Evolutionary conservation across 371 early-diverging fungal species (phyloP).

Genomic region (Paramicrosporidium saccamoebae): DNA sequence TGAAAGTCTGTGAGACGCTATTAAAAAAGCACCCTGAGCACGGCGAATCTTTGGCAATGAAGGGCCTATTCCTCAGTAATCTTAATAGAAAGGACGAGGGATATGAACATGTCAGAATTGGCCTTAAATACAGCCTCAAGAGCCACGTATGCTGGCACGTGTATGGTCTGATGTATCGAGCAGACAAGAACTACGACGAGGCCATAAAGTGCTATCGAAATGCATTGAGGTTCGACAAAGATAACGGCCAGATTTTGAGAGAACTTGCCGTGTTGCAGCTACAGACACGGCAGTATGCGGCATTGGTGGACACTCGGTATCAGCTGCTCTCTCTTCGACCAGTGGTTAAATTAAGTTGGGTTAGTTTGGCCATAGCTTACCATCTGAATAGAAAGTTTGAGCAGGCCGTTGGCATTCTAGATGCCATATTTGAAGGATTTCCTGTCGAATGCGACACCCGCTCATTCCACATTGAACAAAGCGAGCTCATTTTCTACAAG

Average conservation of each 20-base stretch:
- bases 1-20: constrained; percentile 60
- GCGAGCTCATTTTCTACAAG: constrained; percentile 8
- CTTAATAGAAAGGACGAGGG: constrained; percentile 70
- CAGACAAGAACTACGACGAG: constrained; percentile 72
- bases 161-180: constrained; percentile 55
- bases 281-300: constrained; percentile 56
- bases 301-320: constrained; percentile 28
- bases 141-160: constrained; percentile 89
- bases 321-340: constrained; percentile 29
- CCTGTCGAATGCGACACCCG: constrained; percentile 11
- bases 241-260: constrained; percentile 57
- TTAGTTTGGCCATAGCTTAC: constrained; percentile 50
- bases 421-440: constrained; percentile 10
- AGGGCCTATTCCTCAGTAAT: constrained; percentile 57
- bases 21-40: constrained; percentile 71
- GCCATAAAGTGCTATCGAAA: constrained; percentile 63
- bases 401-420: constrained; percentile 20
- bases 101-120: constrained; percentile 51
- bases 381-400: constrained; percentile 39
- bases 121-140: constrained; percentile 31
- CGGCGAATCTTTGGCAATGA: constrained; percentile 80
- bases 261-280: constrained; percentile 59
- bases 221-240: constrained; percentile 59
- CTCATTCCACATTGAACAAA: constrained; percentile 2
- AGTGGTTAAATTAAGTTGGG: constrained; percentile 31